Evolutionary conservation across 306 rosid genomes (phyloP), one percentile per base, ranked within the genome.

Genomic region (Ammopiptanthus mongolicus): DNA sequence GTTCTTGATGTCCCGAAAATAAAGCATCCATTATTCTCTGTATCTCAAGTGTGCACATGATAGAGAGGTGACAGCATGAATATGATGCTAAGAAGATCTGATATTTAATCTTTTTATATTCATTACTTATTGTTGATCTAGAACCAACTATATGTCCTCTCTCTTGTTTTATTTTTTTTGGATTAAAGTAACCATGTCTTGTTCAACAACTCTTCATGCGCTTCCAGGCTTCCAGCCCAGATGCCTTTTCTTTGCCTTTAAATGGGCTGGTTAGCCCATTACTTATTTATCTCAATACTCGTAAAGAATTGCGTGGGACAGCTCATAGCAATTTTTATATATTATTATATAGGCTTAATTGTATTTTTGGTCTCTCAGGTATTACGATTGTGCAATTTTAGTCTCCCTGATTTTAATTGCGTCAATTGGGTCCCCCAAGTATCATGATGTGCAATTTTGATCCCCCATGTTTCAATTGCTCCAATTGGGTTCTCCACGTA

Each of bases 21-120:
- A 25, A 82, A 58, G 82, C 79, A 64, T 65, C 41, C 42, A 53
- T 65, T 39, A 58, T 57, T 82, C 78, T 71, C 67, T 77, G 81
- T 31, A 72, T 57, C 67, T 55, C 73, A 37, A 77, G 15, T 36
- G 71, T 46, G 82, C 86, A 77, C 86, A 82, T 78, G 82, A 36
- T 70, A 19, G 5, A 60, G 8, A 65, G 55, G 44, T 18, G 29
- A 57, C 51, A 69, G 9, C 69, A 21, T 22, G 69, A 69, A 11
- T 58, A 63, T 58, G 51, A 36, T 37, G 14, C 47, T 23, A 13
- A 46, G 3, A 21, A 67, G 37, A 46, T 68, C n/a, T 47, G 25
- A 34, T 62, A 8, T 34, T 58, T 36, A 62, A 17, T 62, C 48
- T 17, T 15, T 31, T 14, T 7, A 33, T 15, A 33, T 31, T 8